Evolutionary conservation across 2,329 filamentous ascomycete genomes (phyloP).

Genomic region (Chrysoporthe deuterocubensis): DNA sequence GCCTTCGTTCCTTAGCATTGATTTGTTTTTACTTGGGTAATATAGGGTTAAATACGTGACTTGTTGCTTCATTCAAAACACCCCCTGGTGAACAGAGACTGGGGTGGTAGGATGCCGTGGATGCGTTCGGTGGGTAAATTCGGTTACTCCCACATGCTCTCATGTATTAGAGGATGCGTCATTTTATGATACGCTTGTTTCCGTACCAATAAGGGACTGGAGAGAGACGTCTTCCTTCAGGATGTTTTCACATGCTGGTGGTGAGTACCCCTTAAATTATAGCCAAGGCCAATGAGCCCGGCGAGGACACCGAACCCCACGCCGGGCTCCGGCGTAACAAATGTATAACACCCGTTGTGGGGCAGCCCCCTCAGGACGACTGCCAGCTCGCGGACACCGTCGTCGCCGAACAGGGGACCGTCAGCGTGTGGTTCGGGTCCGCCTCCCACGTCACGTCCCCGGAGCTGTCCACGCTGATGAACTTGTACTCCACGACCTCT

Average conservation of each 20-base stretch:
- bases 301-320: no score
- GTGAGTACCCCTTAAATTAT: neutral
- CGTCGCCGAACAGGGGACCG: constrained; percentile 33
- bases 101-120: neutral
- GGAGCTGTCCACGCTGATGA: constrained; percentile 51
- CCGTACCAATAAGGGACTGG: neutral
- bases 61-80: no score
- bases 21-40: neutral
- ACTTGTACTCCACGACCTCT: constrained; percentile 57
- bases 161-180: neutral
- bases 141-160: neutral
- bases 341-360: no score
- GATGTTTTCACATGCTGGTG: neutral
- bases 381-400: constrained; percentile 40
- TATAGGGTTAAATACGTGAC: no score
- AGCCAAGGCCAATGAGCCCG: no score
- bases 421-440: constrained; percentile 43
- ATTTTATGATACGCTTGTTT: neutral
- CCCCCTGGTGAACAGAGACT: neutral
- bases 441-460: constrained; percentile 58
- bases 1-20: neutral
- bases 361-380: constrained; percentile 1
- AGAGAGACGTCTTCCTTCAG: neutral
- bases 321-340: no score
- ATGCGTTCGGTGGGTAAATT: neutral